A percentile compares a stretch with the other conserved stretches of the same genome.
Conservation (phyloP, 257 asterid species). For the Primulina eburnea region DNA sequence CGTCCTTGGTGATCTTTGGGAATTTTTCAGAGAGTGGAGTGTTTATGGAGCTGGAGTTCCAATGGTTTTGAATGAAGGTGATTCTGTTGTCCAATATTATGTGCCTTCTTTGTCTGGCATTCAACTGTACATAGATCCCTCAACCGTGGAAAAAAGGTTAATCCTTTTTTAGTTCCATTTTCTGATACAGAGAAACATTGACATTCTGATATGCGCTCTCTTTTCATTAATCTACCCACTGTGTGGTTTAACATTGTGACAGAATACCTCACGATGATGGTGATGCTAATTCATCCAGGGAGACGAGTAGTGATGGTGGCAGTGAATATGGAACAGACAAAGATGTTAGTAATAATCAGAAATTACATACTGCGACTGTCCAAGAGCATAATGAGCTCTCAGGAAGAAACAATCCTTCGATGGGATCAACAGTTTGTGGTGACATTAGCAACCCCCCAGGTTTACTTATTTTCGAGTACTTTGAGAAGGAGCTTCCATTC, state of each 20-base stretch:
- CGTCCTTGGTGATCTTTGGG: slow-evolving; percentile 91
- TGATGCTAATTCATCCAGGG: slow-evolving; percentile 75
- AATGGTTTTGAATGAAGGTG: slow-evolving; percentile 54
- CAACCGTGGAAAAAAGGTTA: slow-evolving; percentile 55
- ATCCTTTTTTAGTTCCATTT: background rate
- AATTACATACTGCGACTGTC: slow-evolving; percentile 31
- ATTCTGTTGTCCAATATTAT: slow-evolving; percentile 80
- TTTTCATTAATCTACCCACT: background rate
- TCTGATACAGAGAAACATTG: background rate
- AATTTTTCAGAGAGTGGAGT: slow-evolving; percentile 90
- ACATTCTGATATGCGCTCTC: background rate
- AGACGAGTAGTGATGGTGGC: slow-evolving; percentile 65
- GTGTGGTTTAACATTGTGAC: slow-evolving; percentile 25
- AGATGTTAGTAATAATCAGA: slow-evolving; percentile 33
- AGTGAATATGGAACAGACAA: slow-evolving; percentile 54
- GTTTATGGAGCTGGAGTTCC: slow-evolving; percentile 97
- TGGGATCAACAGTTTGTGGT: slow-evolving; percentile 41
- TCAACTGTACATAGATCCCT: slow-evolving; percentile 73
- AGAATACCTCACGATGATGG: slow-evolving; percentile 82
- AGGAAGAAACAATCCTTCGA: slow-evolving; percentile 34
- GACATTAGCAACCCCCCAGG: slow-evolving; percentile 68
- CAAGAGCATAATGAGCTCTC: slow-evolving; percentile 39
- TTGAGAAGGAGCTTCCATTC: slow-evolving; percentile 76
- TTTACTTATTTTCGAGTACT: slow-evolving; percentile 60
- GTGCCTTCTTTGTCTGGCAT: slow-evolving; percentile 88